Conservation (phyloP, 164 flowering plant species). For the Dillenia suffruticosa region DNA sequence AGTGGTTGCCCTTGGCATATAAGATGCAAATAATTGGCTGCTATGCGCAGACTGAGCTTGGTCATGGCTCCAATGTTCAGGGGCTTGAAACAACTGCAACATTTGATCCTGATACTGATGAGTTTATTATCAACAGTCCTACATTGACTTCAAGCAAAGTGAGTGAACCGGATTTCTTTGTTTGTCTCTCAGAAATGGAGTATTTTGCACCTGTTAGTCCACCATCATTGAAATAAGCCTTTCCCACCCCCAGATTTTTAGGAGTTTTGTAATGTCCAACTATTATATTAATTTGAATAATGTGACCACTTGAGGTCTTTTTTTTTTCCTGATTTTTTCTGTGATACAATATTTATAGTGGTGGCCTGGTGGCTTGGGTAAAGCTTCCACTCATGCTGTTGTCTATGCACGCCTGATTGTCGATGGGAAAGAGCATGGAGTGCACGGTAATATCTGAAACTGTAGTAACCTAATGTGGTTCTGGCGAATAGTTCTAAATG, state of each 20-base stretch:
- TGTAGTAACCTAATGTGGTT: neutral
- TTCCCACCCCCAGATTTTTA: too few species aligned
- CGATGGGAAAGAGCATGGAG: constrained; percentile 74
- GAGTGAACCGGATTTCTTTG: constrained; percentile 21
- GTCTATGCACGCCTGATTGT: constrained; percentile 82
- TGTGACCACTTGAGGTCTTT: neutral
- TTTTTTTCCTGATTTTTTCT: neutral
- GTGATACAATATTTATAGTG: constrained; percentile 39
- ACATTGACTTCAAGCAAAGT: constrained; percentile 95
- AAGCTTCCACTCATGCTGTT: constrained; percentile 90
- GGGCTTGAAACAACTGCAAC: constrained; percentile 99
- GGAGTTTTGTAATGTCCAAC: too few species aligned
- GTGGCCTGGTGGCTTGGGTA: constrained; percentile 99
- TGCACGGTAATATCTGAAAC: constrained; percentile 55
- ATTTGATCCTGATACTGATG: constrained; percentile 84
- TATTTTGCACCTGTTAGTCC: too few species aligned
- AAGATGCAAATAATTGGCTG: constrained; percentile 99
- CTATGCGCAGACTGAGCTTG: constrained; percentile 99
- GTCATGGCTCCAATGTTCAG: constrained; percentile 99
- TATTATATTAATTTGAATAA: too few species aligned
- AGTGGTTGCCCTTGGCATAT: constrained; percentile 90
- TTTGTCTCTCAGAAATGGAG: too few species aligned
- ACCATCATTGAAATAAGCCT: too few species aligned
- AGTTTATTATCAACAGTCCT: constrained; percentile 89
- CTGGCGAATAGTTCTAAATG: neutral